These are phyloP conservation scores for Penicillium sp. DNA, from an alignment of 2,329 filamentous ascomycete species.

Conservation along the genomic window DNA sequence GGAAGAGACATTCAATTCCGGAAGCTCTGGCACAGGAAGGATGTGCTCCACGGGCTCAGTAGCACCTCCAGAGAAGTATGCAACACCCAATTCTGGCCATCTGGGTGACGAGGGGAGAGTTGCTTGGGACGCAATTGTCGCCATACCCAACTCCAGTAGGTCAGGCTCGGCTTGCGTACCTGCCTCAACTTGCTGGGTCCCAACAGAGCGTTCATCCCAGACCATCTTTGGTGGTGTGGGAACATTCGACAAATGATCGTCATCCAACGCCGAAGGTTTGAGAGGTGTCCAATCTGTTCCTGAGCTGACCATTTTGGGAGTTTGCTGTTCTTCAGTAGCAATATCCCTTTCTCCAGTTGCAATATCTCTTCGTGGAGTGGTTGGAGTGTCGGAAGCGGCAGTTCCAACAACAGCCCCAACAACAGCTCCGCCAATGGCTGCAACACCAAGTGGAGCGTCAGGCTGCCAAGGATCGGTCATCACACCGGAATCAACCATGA, in stretches of 20 bases:
- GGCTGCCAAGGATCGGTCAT: constrained; percentile 63
- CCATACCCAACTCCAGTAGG: constrained; percentile 32
- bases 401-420: constrained; percentile 6
- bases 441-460: neutral
- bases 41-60: constrained; percentile 31
- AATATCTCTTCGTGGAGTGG: constrained; percentile 19
- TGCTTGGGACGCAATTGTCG: constrained; percentile 34
- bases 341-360: constrained; percentile 18
- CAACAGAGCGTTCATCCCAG: constrained; percentile 35
- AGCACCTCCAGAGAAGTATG: constrained; percentile 30
- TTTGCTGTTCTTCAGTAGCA: constrained; percentile 15
- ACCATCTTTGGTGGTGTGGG: constrained; percentile 43
- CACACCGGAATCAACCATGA: constrained; percentile 61
- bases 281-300: constrained; percentile 46
- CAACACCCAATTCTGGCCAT: constrained; percentile 35
- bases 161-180: constrained; percentile 22
- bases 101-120: constrained; percentile 45
- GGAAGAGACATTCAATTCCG: constrained; percentile 28
- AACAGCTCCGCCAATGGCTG: constrained; percentile 4
- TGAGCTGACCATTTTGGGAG: constrained; percentile 36
- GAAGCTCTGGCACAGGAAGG: constrained; percentile 20
- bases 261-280: constrained; percentile 23
- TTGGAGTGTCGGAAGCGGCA: constrained; percentile 20
- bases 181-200: constrained; percentile 14
- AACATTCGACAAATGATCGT: constrained; percentile 32